Evolutionary conservation across 2,329 filamentous ascomycete genomes (phyloP).

Genomic region (Colletotrichum noveboracense): DNA sequence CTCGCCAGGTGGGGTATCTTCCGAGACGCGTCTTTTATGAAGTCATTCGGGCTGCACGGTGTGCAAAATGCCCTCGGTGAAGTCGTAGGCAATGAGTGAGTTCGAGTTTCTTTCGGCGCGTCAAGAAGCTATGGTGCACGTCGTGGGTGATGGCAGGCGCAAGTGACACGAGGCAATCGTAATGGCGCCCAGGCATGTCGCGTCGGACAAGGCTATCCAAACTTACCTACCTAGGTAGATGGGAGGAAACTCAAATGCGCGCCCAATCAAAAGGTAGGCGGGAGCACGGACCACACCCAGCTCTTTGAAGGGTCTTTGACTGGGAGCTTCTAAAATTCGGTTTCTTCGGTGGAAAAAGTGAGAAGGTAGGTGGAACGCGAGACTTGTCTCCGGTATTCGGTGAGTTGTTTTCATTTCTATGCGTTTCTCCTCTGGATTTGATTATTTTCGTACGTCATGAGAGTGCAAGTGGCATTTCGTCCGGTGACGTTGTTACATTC

Average conservation of each 20-base stretch:
- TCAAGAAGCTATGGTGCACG: no score
- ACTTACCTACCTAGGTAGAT: neutral
- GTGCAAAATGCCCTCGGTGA: neutral
- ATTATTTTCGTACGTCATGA: neutral
- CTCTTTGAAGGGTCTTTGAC: neutral
- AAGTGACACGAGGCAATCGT: neutral
- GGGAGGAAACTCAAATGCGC: neutral
- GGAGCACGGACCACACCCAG: neutral
- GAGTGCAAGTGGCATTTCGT: neutral
- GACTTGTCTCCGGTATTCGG: neutral
- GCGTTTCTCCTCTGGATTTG: neutral
- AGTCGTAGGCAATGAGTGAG: neutral
- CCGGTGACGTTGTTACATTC: neutral
- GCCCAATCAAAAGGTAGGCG: neutral
- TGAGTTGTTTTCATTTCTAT: neutral
- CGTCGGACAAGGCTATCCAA: neutral
- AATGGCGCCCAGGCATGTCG: neutral
- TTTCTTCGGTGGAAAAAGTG: constrained; percentile 1
- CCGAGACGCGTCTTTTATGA: neutral
- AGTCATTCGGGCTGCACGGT: neutral
- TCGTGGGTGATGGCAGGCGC: neutral
- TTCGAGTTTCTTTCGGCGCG: neutral
- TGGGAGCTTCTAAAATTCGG: neutral
- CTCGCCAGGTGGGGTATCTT: neutral
- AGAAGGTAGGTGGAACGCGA: neutral